Conservation (phyloP, 2,329 filamentous ascomycete species). For the Fonsecaea nubica region DNA sequence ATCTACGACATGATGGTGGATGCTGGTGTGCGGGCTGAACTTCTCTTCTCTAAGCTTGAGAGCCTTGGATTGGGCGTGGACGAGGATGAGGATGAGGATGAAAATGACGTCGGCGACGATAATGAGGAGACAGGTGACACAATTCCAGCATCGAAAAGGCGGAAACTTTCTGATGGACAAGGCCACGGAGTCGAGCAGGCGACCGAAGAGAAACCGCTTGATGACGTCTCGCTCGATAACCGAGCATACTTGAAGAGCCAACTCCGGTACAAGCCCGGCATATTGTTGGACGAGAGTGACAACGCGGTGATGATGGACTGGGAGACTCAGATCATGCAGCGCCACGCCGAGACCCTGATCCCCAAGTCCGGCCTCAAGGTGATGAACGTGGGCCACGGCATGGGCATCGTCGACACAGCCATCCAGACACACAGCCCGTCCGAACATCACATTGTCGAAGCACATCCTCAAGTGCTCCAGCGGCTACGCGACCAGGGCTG, state of each 20-base stretch:
- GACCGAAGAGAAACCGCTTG: slow-evolving; percentile 10
- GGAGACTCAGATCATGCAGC: slow-evolving; percentile 14
- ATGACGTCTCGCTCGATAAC: slow-evolving; percentile 18
- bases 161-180: slow-evolving; percentile 9
- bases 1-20: slow-evolving; percentile 22
- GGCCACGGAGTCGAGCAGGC: not conserved
- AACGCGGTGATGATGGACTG: slow-evolving; percentile 16
- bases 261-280: slow-evolving; percentile 17
- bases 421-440: slow-evolving; percentile 13
- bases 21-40: slow-evolving; percentile 16
- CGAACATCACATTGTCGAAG: slow-evolving; percentile 19
- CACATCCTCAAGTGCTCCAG: slow-evolving; percentile 13
- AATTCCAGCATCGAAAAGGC: slow-evolving; percentile 4
- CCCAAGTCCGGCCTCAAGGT: slow-evolving; percentile 11
- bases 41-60: slow-evolving; percentile 19
- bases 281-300: slow-evolving; percentile 2
- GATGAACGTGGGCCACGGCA: slow-evolving; percentile 21
- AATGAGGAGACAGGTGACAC: not conserved
- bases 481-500: slow-evolving; percentile 17
- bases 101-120: not conserved
- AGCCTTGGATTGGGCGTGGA: slow-evolving; percentile 10
- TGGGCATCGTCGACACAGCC: slow-evolving; percentile 20
- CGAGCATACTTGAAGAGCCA: slow-evolving; percentile 15
- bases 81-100: not conserved
- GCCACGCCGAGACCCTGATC: slow-evolving; percentile 15